Percentiles rank a stretch among this genome's conserved stretches.
Conservation (phyloP, 768 basidiomycete genomes). For the Lanmaoa rubissima region DNA sequence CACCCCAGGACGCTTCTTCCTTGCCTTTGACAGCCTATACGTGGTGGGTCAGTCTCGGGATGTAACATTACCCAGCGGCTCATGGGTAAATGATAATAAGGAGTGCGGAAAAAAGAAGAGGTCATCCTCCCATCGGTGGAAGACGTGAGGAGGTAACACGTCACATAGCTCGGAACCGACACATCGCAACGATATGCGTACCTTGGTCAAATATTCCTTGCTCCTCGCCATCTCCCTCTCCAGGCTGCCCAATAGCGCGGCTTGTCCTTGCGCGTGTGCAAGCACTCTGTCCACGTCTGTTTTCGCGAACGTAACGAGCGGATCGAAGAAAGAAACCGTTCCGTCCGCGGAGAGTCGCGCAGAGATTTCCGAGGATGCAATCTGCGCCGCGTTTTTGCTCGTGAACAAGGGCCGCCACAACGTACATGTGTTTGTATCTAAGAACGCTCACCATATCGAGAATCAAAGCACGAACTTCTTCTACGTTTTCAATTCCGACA, state of each 20-base stretch:
- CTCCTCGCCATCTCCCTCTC: conserved; percentile 48
- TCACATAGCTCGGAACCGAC: neutral
- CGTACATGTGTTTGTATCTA: neutral
- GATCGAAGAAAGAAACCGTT: conserved; percentile 73
- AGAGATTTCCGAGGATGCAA: conserved; percentile 66
- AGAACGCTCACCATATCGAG: conserved; percentile 64
- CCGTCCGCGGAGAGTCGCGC: conserved; percentile 66
- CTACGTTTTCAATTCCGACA: conserved; percentile 43
- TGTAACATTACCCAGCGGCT: neutral
- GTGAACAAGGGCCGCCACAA: neutral
- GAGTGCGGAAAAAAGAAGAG: neutral
- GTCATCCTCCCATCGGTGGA: neutral
- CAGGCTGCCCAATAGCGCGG: conserved; percentile 20
- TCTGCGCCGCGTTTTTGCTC: conserved; percentile 39
- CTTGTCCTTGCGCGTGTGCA: conserved; percentile 50
- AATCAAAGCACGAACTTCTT: conserved; percentile 57
- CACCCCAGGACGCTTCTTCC: conserved; percentile 26
- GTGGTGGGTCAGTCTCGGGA: neutral
- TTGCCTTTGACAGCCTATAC: conserved; percentile 31
- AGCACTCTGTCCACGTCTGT: conserved; percentile 61
- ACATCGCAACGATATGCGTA: conserved; percentile 23
- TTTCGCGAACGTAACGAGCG: conserved; percentile 55
- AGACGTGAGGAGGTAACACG: neutral
- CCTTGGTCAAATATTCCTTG: conserved; percentile 75
- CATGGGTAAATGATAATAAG: neutral